phyloP scores from a whole-genome alignment of 148 eudicot species.

The Arctostaphylos glauca region DNA sequence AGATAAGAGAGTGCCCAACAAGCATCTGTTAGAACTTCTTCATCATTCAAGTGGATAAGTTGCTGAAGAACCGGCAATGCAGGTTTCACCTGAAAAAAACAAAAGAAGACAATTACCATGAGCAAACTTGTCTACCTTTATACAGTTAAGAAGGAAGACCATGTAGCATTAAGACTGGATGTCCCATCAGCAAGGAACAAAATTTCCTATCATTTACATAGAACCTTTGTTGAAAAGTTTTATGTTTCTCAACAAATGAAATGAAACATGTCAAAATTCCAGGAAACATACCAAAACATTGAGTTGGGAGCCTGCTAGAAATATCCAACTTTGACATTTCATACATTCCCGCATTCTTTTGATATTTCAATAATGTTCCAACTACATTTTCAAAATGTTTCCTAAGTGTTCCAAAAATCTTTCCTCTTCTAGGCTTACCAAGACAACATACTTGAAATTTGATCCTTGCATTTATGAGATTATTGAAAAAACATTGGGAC shows the following conservation, averaged over 20 bases:
- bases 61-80: constrained; percentile 76
- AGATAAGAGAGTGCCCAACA: constrained; percentile 98
- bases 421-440: not conserved
- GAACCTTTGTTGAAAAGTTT: not conserved
- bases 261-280: not conserved
- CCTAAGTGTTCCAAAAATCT: not conserved
- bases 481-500: not conserved
- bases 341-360: not conserved
- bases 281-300: not conserved
- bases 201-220: not conserved
- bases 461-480: not conserved
- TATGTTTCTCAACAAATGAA: not conserved
- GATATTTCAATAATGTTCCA: not conserved
- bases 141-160: not conserved
- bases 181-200: not conserved
- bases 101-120: not conserved
- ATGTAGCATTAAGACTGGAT: not conserved
- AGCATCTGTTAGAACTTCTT: constrained; percentile 92
- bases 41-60: constrained; percentile 74
- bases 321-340: not conserved
- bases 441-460: not conserved
- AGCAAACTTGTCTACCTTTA: constrained; percentile 6
- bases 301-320: not conserved
- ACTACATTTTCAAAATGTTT: not conserved
- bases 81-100: constrained; percentile 59